Conservation (phyloP, 768 basidiomycete species). For the Chalciporus sphaerocephalus region DNA sequence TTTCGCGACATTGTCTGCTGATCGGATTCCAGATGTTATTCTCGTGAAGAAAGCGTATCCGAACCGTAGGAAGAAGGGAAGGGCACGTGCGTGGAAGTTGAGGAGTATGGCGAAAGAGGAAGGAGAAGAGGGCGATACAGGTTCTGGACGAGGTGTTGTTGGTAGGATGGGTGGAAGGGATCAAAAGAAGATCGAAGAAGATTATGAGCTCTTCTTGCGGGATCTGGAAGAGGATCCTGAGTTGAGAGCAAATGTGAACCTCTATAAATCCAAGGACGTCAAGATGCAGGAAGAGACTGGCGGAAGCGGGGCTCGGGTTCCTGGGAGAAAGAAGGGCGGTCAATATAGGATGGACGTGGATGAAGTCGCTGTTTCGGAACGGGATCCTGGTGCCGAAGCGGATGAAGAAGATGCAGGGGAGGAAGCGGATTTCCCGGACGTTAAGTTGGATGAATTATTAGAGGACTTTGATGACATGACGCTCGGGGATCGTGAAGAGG, state of each 20-base stretch:
- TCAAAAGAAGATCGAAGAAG: constrained; percentile 89
- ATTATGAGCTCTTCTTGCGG: constrained; percentile 93
- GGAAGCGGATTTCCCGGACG: constrained; percentile 85
- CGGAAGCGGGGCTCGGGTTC: neutral
- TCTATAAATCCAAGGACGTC: constrained; percentile 70
- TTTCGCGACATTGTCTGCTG: constrained; percentile 61
- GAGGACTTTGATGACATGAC: constrained; percentile 93
- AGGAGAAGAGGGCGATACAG: constrained; percentile 80
- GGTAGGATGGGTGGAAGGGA: constrained; percentile 88
- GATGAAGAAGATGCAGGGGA: constrained; percentile 49
- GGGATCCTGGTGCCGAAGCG: constrained; percentile 19
- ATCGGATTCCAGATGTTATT: constrained; percentile 84
- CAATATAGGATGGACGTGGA: constrained; percentile 65
- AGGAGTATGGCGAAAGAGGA: constrained; percentile 90
- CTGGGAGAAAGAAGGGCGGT: constrained; percentile 21
- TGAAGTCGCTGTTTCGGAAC: constrained; percentile 31
- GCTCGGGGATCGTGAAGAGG: constrained; percentile 42
- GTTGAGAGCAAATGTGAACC: constrained; percentile 77
- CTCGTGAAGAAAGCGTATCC: constrained; percentile 96
- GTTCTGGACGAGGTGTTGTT: constrained; percentile 77
- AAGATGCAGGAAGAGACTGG: constrained; percentile 43
- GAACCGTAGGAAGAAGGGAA: constrained; percentile 86
- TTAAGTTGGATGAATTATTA: constrained; percentile 78
- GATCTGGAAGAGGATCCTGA: constrained; percentile 95
- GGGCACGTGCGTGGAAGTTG: constrained; percentile 80